Evolutionary conservation across 148 eudicot genomes (phyloP).

Genomic region (Heliosperma pusillum): DNA sequence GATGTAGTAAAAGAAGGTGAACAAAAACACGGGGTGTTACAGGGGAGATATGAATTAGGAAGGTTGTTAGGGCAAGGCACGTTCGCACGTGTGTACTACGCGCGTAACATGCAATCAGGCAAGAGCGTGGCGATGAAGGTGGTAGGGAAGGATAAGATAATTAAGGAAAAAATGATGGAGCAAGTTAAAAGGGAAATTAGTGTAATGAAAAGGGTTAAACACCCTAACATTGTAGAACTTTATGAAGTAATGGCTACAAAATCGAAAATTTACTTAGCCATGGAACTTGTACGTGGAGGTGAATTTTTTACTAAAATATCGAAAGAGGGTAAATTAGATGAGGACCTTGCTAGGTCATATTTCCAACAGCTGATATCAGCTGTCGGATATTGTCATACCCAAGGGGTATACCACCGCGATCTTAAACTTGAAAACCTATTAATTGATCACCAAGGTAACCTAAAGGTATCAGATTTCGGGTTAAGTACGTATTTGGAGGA

Average conservation of each 20-base stretch:
- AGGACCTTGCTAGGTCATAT: conserved; percentile 44
- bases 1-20: conserved; percentile 2
- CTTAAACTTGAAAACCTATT: conserved; percentile 66
- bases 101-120: conserved; percentile 50
- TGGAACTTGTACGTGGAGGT: conserved; percentile 79
- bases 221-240: conserved; percentile 63
- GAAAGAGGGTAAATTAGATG: conserved; percentile 44
- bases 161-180: conserved; percentile 65
- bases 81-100: conserved; percentile 71
- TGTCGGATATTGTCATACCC: conserved; percentile 68
- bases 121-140: conserved; percentile 77
- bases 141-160: conserved; percentile 68
- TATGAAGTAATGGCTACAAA: conserved; percentile 76
- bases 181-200: conserved; percentile 73
- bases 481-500: conserved; percentile 50
- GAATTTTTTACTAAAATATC: conserved; percentile 55
- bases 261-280: conserved; percentile 57
- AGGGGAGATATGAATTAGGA: conserved; percentile 72
- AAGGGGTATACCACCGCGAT: conserved; percentile 79
- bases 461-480: conserved; percentile 77
- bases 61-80: conserved; percentile 71
- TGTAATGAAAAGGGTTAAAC: conserved; percentile 69
- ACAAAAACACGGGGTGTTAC: conserved; percentile 31
- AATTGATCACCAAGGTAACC: conserved; percentile 44
- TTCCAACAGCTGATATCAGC: conserved; percentile 71